These are phyloP conservation scores for Xylaria palmicola DNA, from an alignment of 495 filamentous ascomycete genomes.

Conservation along the genomic window DNA sequence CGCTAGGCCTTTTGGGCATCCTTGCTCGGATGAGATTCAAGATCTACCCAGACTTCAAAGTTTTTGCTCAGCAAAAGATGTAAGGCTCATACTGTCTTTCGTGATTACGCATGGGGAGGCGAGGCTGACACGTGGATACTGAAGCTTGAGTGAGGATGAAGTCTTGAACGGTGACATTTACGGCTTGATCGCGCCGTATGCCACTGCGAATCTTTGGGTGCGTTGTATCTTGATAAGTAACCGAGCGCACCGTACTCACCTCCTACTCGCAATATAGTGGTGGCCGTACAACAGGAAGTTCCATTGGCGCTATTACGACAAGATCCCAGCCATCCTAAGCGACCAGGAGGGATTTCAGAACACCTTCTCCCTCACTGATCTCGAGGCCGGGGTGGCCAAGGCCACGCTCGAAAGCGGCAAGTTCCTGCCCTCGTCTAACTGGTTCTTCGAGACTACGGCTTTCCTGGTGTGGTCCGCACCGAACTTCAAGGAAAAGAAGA, in stretches of 20 bases:
- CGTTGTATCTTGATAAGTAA: neutral
- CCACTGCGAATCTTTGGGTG: conserved; percentile 51
- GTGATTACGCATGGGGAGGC: neutral
- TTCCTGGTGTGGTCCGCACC: conserved; percentile 45
- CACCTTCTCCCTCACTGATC: conserved; percentile 47
- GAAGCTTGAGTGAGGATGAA: conserved; percentile 43
- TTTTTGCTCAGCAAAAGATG: conserved; percentile 48
- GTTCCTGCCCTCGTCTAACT: conserved; percentile 47
- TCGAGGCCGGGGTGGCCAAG: conserved; percentile 41
- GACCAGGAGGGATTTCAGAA: conserved; percentile 50
- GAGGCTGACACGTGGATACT: conserved; percentile 3
- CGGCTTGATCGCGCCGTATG: conserved; percentile 48
- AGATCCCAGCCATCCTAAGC: conserved; percentile 37
- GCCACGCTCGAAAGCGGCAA: conserved; percentile 48
- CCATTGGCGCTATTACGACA: conserved; percentile 51
- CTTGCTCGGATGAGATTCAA: conserved; percentile 47
- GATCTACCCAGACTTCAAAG: conserved; percentile 48
- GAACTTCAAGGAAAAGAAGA: conserved; percentile 53
- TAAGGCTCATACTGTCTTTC: conserved; percentile 20
- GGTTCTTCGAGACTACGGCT: conserved; percentile 48
- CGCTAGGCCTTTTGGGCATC: conserved; percentile 44
- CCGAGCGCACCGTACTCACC: neutral
- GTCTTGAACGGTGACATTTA: conserved; percentile 50
- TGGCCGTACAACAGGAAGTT: conserved; percentile 51
- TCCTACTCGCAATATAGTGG: conserved; percentile 33